phyloP scores from a whole-genome alignment of 179 eudicot species.

The Beta lomatogona region DNA sequence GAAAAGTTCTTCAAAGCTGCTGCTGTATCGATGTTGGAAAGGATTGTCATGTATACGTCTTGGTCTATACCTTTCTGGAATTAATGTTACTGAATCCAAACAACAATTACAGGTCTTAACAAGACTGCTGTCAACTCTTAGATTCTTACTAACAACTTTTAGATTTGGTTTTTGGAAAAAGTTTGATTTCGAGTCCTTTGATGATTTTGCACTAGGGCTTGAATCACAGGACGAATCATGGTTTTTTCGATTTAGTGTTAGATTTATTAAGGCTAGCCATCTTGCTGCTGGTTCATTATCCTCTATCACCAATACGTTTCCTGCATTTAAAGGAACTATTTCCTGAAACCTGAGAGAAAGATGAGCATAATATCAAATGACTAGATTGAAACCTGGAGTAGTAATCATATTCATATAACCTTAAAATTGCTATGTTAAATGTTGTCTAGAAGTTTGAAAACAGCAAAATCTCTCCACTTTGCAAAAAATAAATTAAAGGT shows the following conservation, averaged over 20 bases:
- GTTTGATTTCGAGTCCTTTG: conserved; percentile 54
- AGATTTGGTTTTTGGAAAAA: conserved; percentile 68
- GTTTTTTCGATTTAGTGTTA: conserved; percentile 61
- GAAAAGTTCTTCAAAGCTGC: conserved; percentile 34
- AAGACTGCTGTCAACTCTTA: conserved; percentile 60
- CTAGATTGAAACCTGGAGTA: background rate
- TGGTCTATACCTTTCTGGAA: conserved; percentile 39
- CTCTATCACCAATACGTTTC: conserved; percentile 74
- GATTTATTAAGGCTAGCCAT: conserved; percentile 84
- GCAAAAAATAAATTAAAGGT: too few species aligned
- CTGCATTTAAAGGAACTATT: conserved; percentile 89
- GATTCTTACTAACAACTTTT: conserved; percentile 58
- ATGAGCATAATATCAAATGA: background rate
- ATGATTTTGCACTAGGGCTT: conserved; percentile 34
- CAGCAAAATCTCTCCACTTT: too few species aligned
- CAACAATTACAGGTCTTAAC: conserved; percentile 81
- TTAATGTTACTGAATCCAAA: conserved; percentile 35
- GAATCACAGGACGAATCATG: conserved; percentile 37
- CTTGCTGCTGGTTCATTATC: conserved; percentile 92
- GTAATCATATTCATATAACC: too few species aligned
- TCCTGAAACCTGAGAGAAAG: conserved; percentile 78
- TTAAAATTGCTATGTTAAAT: too few species aligned
- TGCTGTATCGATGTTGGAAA: conserved; percentile 16
- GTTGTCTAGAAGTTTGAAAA: too few species aligned
- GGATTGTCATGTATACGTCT: conserved; percentile 41